phyloP scores from a whole-genome alignment of 768 basidiomycete genomes.

The Lentinula raphanica region DNA sequence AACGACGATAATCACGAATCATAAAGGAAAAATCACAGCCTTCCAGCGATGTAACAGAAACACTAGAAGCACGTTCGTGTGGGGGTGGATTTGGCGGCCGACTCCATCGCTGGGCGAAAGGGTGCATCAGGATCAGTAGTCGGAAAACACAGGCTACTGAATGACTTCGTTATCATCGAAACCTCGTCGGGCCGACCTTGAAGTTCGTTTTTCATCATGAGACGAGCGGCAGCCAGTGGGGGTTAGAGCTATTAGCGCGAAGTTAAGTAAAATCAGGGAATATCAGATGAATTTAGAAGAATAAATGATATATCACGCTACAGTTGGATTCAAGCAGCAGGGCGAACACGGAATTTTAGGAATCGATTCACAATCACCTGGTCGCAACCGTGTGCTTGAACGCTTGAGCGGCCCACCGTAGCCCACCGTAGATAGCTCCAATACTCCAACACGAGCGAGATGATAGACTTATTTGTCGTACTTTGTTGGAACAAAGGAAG shows the following conservation, averaged over 20 bases:
- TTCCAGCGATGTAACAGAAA: too few relatives aligned
- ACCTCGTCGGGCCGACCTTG: background rate
- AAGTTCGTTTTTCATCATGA: background rate
- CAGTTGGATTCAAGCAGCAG: background rate
- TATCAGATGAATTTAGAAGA: background rate
- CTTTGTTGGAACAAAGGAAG: background rate
- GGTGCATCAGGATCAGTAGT: too few relatives aligned
- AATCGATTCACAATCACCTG: background rate
- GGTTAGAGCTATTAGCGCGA: background rate
- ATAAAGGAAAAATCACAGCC: too few relatives aligned
- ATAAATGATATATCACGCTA: background rate
- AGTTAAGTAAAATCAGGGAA: background rate
- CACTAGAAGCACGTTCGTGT: background rate
- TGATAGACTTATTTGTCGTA: background rate
- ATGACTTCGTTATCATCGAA: background rate
- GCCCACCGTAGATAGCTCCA: background rate
- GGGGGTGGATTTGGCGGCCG: background rate
- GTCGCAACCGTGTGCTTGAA: background rate
- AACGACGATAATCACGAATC: background rate
- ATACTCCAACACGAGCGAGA: background rate
- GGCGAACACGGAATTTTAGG: background rate
- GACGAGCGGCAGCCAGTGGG: background rate
- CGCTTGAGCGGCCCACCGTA: background rate
- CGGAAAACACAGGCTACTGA: too few relatives aligned
- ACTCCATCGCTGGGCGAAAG: background rate